Evolutionary conservation across 768 basidiomycete genomes (phyloP).

Genomic region (Lactarius psammicola): DNA sequence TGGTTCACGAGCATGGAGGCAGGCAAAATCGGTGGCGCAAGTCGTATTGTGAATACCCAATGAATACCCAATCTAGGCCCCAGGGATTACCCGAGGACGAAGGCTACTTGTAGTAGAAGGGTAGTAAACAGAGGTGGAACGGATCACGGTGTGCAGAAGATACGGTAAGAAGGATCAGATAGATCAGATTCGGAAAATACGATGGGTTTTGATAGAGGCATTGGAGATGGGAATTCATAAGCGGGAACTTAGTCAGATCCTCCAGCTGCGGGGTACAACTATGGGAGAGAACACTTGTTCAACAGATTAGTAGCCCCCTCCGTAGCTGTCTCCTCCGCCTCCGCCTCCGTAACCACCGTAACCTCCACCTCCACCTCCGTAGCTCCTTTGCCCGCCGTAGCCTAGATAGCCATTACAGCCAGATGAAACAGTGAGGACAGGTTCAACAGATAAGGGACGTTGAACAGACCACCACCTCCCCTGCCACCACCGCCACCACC

Average conservation of each 20-base stretch:
- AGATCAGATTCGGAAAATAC: background rate
- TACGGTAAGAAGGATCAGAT: background rate
- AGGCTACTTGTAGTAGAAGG: background rate
- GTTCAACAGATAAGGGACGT: constrained; percentile 18
- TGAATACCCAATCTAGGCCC: background rate
- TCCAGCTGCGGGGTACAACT: background rate
- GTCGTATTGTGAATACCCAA: too few relatives aligned
- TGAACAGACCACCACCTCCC: constrained; percentile 34
- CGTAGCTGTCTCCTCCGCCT: background rate
- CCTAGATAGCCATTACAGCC: constrained; percentile 19
- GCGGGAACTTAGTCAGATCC: background rate
- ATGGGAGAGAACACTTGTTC: background rate
- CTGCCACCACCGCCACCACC: constrained; percentile 45
- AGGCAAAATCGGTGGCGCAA: too few relatives aligned
- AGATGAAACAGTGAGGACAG: background rate
- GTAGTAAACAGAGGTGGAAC: too few relatives aligned
- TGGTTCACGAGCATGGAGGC: background rate
- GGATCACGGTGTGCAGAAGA: background rate
- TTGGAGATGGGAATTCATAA: background rate
- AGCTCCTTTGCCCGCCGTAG: constrained; percentile 22
- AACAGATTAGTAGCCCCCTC: background rate
- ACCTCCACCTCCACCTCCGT: too few relatives aligned
- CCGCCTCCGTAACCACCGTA: constrained; percentile 15
- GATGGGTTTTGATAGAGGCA: background rate
- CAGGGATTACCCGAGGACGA: background rate